Base-by-base conservation (phyloP, 345 rosid species). In the Dipteronia dyeriana region DNA sequence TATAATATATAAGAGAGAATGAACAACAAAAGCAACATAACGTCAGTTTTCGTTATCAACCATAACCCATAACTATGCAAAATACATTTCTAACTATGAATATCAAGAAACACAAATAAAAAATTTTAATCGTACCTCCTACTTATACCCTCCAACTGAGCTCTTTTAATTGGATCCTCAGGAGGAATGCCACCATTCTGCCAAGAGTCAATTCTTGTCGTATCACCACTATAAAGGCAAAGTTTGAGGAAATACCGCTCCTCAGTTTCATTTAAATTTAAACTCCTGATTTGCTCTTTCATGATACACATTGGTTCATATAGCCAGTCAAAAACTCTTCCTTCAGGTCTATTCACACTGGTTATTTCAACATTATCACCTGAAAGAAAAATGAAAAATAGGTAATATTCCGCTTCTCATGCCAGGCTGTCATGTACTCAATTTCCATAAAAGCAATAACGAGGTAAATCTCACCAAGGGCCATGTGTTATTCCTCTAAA, bases 291-390 rank as follows among this genome's bases (percentile, higher is more conserved):
- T 49, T 79, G 82, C 25, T 79, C 79, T 65, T 75, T 79, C 79
- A 79, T 79, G 49, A 79, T 75, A 19, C 79, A 49, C 72, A 79
- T 75, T 53, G 82, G 82, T 75, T 75, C 82, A 34, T 51, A 75
- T 3, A 79, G 66, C 82, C 79, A 79, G 66, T 70, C 79, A 20
- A 79, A 79, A 53, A 79, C 49, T 45, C 79, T 68, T 10, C 79
- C 82, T 65, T 75, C 79, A 19, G 82, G 82, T 64, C 79, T 62
- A 23, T 79, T 79, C 76, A 70, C 3, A 2, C 67, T 69, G 66
- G 75, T 79, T 63, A 79, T 51, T 70, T 75, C 82, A 53, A 79
- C 72, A 3, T 79, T 56, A 54, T 75, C 71, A 53, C 76, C 79
- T 70, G 71, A n/a, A 19, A 56, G 17, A 29, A 26, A 39, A 39